A percentile compares a stretch with the other conserved stretches of the same genome.
These are phyloP conservation scores for Dissophora globulifera DNA, from an alignment of 192 early-diverging fungal species.

Conservation along the genomic window DNA sequence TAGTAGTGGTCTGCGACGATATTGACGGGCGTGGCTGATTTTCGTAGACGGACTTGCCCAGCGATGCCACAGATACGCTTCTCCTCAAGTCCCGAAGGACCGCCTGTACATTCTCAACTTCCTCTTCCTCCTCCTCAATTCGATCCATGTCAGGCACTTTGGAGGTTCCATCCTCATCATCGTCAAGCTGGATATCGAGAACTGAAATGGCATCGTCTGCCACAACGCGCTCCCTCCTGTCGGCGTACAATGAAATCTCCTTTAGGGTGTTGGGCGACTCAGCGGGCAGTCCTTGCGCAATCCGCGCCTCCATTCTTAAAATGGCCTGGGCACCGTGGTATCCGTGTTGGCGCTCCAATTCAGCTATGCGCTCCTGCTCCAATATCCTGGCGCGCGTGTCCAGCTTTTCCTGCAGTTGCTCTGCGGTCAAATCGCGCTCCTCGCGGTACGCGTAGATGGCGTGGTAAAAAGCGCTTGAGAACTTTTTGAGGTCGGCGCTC, in stretches of 20 bases:
- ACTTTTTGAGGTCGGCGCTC: slow-evolving; percentile 21
- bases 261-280: slow-evolving; percentile 36
- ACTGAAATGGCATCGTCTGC: slow-evolving; percentile 48
- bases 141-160: slow-evolving; percentile 27
- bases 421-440: slow-evolving; percentile 39
- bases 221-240: slow-evolving; percentile 41
- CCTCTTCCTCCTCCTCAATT: slow-evolving; percentile 36
- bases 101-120: slow-evolving; percentile 34
- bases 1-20: not conserved
- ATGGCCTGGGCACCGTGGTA: slow-evolving; percentile 28
- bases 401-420: slow-evolving; percentile 34
- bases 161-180: slow-evolving; percentile 11
- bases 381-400: slow-evolving; percentile 13
- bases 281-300: slow-evolving; percentile 45
- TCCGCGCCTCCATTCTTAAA: slow-evolving; percentile 44
- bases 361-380: slow-evolving; percentile 34
- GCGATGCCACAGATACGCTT: slow-evolving; percentile 32
- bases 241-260: slow-evolving; percentile 38
- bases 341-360: slow-evolving; percentile 40
- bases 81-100: slow-evolving; percentile 31
- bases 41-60: slow-evolving; percentile 31
- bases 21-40: slow-evolving; percentile 15
- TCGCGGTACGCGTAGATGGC: slow-evolving; percentile 50
- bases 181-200: slow-evolving; percentile 41
- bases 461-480: slow-evolving; percentile 45